Evolutionary conservation across 805 yeast genomes (phyloP).

Genomic region (Ogataea degrootiae): DNA sequence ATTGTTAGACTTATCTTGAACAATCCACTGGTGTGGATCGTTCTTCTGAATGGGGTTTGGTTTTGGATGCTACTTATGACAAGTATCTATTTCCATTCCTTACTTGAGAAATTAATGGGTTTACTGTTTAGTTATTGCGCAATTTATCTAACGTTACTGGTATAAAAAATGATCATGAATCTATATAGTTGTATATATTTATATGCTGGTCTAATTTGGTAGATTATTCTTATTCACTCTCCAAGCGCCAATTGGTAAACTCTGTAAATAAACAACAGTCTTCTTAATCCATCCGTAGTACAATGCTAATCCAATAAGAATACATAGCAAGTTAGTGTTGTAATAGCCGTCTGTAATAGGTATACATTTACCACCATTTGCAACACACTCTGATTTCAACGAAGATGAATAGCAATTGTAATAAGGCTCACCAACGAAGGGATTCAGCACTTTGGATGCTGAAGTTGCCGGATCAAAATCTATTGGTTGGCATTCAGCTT

Average conservation of each 20-base stretch:
- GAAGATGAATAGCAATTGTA: constrained; percentile 27
- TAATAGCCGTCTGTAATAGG: constrained; percentile 77
- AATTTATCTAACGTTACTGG: neutral
- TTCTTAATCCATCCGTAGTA: constrained; percentile 62
- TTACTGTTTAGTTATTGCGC: constrained; percentile 50
- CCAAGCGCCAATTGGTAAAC: constrained; percentile 74
- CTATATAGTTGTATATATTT: too few relatives aligned
- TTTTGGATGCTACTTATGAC: constrained; percentile 87
- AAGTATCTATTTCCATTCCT: constrained; percentile 76
- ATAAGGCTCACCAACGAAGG: constrained; percentile 21
- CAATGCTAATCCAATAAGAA: constrained; percentile 56
- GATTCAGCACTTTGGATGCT: constrained; percentile 10
- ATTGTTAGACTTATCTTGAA: constrained; percentile 7
- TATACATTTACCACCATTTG: constrained; percentile 50
- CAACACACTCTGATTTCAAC: constrained; percentile 46
- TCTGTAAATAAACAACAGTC: constrained; percentile 62
- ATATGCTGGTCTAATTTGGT: neutral
- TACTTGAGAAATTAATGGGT: constrained; percentile 71
- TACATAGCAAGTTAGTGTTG: constrained; percentile 68
- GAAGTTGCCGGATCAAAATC: constrained; percentile 8
- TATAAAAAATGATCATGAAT: too few relatives aligned
- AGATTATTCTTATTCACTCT: constrained; percentile 37
- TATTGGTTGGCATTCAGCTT: constrained; percentile 45
- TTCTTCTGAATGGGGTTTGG: constrained; percentile 51
- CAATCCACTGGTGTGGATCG: constrained; percentile 26